A percentile compares a stretch with the other conserved stretches of the same genome.
Evolutionary conservation across 1,284 basidiomycete species (phyloP).

Genomic region (Trichosporon ovoides): DNA sequence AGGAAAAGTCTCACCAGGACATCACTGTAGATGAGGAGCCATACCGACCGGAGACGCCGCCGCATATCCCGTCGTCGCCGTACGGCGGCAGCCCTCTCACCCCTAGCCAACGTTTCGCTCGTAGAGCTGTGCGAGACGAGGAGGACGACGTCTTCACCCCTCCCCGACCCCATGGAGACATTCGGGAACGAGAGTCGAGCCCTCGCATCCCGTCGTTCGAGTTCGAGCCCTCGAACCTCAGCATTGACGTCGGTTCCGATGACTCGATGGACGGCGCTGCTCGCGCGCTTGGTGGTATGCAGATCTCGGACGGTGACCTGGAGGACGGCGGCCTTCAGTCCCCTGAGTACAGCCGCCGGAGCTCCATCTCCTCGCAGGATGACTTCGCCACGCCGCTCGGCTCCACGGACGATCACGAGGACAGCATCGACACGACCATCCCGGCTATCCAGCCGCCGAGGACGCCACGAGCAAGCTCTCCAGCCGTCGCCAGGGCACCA

Average conservation of each 20-base stretch:
- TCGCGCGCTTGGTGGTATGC: background rate
- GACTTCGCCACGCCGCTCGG: slow-evolving; percentile 3
- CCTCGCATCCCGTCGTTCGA: slow-evolving; percentile 45
- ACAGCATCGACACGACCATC: slow-evolving; percentile 1
- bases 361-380: background rate
- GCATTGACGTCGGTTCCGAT: slow-evolving; percentile 8
- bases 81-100: background rate
- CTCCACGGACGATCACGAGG: slow-evolving; percentile 1
- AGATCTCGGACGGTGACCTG: background rate
- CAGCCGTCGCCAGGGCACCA: background rate
- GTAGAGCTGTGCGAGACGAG: slow-evolving; percentile 7
- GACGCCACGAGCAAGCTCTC: background rate
- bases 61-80: background rate
- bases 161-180: slow-evolving; percentile 17
- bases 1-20: slow-evolving; percentile 4
- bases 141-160: slow-evolving; percentile 40
- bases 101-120: slow-evolving; percentile 1
- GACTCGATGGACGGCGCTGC: background rate
- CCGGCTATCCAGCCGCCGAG: slow-evolving; percentile 2
- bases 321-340: background rate
- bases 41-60: background rate
- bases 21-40: background rate
- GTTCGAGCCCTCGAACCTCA: slow-evolving; percentile 25
- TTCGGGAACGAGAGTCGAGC: slow-evolving; percentile 23
- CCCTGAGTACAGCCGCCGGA: background rate